These are phyloP conservation scores for Pezicula rhizophila DNA, from an alignment of 2,329 filamentous ascomycete genomes.

Conservation along the genomic window DNA sequence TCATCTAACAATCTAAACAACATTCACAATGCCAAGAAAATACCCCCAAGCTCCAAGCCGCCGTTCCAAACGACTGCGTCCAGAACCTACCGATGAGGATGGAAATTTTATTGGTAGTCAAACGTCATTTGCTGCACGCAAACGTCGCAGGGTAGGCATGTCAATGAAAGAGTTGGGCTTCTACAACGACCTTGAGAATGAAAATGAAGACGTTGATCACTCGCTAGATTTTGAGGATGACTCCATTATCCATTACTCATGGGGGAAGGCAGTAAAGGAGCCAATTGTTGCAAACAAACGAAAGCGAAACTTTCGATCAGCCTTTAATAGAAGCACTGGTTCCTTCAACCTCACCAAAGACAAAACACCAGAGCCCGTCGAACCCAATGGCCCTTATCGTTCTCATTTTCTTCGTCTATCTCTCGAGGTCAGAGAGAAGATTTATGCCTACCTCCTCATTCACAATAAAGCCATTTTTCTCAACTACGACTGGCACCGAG, in stretches of 20 bases:
- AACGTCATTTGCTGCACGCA: background rate
- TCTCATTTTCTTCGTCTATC: slow-evolving; percentile 15
- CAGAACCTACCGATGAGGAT: background rate
- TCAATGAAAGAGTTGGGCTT: background rate
- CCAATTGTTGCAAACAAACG: slow-evolving; percentile 5
- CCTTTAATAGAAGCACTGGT: background rate
- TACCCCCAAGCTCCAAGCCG: no score
- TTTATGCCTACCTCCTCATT: slow-evolving; percentile 18
- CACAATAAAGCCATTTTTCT: slow-evolving; percentile 17
- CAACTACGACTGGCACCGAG: slow-evolving; percentile 14
- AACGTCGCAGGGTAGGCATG: background rate
- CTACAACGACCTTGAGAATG: background rate
- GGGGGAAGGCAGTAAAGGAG: slow-evolving; percentile 4
- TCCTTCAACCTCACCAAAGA: slow-evolving; percentile 6
- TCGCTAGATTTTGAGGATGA: background rate
- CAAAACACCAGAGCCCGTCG: slow-evolving; percentile 2
- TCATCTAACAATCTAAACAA: no score
- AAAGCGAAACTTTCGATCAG: background rate
- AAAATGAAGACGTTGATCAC: background rate
- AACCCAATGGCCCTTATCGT: slow-evolving; percentile 9
- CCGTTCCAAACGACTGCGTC: no score
- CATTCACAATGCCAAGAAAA: no score
- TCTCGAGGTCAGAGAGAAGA: slow-evolving; percentile 19
- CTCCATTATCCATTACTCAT: slow-evolving; percentile 7
- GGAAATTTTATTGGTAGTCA: background rate